Conservation (phyloP, 208 protist species). For the Trypanosoma platydactyli region DNA sequence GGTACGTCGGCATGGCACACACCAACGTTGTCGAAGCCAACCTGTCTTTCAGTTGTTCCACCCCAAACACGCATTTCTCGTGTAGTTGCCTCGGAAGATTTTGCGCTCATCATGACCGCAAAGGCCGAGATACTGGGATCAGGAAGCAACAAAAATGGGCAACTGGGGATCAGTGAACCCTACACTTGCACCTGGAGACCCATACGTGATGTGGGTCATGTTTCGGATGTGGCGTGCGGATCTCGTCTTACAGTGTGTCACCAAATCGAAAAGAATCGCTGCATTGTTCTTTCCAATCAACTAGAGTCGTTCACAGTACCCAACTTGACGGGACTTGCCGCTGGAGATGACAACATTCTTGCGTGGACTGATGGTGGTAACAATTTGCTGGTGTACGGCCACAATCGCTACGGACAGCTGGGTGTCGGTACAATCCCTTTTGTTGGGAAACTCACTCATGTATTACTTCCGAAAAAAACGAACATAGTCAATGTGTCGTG, state of each 20-base stretch:
- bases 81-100: constrained; percentile 20
- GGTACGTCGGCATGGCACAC: constrained; percentile 2
- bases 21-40: constrained; percentile 15
- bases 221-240: constrained; percentile 21
- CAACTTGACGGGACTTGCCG: constrained; percentile 12
- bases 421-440: constrained; percentile 6
- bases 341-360: constrained; percentile 20
- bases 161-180: constrained; percentile 23
- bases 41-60: constrained; percentile 18
- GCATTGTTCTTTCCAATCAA: constrained; percentile 21
- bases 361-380: constrained; percentile 16
- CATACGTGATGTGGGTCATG: constrained; percentile 26
- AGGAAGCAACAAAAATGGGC: constrained; percentile 26
- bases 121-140: constrained; percentile 22
- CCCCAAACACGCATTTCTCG: constrained; percentile 14
- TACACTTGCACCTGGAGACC: constrained; percentile 16
- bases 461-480: constrained; percentile 11
- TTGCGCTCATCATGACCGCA: constrained; percentile 22
- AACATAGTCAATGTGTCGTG: constrained; percentile 25
- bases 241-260: constrained; percentile 20
- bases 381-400: constrained; percentile 12
- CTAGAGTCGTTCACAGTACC: constrained; percentile 16
- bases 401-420: constrained; percentile 14
- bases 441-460: constrained; percentile 19
- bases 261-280: constrained; percentile 24